A percentile compares a stretch with the other conserved stretches of the same genome.
These are phyloP conservation scores for Pterulicium gracile DNA, from an alignment of 1,284 basidiomycete species.

Conservation along the genomic window DNA sequence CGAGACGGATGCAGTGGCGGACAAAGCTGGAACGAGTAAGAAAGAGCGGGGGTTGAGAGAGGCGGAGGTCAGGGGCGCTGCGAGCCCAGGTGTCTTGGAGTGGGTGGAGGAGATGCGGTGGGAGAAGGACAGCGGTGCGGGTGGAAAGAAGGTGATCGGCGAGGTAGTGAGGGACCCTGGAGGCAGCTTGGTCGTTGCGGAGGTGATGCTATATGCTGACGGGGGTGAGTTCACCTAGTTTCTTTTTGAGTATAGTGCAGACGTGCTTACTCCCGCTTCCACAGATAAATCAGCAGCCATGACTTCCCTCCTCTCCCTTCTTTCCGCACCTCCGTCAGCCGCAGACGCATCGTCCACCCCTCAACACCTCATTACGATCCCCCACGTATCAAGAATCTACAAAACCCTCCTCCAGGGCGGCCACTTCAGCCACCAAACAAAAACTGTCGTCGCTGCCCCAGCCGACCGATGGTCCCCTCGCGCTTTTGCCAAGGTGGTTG, in stretches of 20 bases:
- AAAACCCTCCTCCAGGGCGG: constrained; percentile 86
- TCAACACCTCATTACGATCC: constrained; percentile 66
- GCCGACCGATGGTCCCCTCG: constrained; percentile 40
- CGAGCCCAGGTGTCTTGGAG: constrained; percentile 57
- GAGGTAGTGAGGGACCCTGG: constrained; percentile 63
- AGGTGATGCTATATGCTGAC: constrained; percentile 73
- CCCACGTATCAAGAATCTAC: constrained; percentile 73
- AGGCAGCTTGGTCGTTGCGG: constrained; percentile 65
- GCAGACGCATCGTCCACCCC: constrained; percentile 35
- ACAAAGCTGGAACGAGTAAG: constrained; percentile 58
- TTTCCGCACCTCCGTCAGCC: constrained; percentile 47
- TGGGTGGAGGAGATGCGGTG: constrained; percentile 56
- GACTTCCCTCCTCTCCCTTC: constrained; percentile 27
- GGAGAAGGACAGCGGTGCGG: constrained; percentile 13
- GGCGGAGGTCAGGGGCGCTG: constrained; percentile 58
- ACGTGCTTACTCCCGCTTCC: background rate
- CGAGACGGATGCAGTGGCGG: constrained; percentile 56
- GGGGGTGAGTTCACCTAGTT: constrained; percentile 47
- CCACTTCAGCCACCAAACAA: constrained; percentile 61
- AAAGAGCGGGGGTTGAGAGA: constrained; percentile 54
- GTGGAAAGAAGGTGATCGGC: no score
- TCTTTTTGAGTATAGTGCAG: constrained; percentile 2
- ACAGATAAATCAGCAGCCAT: constrained; percentile 49
- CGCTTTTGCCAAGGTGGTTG: constrained; percentile 48
- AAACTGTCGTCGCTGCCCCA: constrained; percentile 35